phyloP scores from a whole-genome alignment of 768 basidiomycete species.

The Tricholoma sp. region DNA sequence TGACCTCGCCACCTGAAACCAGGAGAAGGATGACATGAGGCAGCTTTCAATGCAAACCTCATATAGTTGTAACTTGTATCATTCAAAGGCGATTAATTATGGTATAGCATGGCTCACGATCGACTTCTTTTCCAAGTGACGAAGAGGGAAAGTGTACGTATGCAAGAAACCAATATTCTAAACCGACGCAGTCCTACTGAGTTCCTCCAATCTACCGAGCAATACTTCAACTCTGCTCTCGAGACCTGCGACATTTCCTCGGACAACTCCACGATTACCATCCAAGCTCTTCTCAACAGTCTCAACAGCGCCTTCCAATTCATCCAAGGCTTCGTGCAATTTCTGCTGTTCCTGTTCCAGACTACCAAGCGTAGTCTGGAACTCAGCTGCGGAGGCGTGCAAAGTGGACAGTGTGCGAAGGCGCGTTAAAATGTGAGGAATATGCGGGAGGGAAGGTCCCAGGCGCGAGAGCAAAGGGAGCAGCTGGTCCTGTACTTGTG shows the following conservation, averaged over 20 bases:
- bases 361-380: constrained; percentile 58
- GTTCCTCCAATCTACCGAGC: constrained; percentile 37
- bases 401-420: constrained; percentile 78
- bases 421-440: constrained; percentile 86
- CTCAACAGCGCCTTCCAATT: constrained; percentile 62
- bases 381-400: constrained; percentile 77
- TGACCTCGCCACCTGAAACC: constrained; percentile 32
- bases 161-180: neutral
- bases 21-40: constrained; percentile 25
- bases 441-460: constrained; percentile 69
- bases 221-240: constrained; percentile 45
- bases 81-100: neutral
- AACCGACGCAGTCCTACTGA: constrained; percentile 17
- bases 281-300: constrained; percentile 73
- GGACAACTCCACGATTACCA: constrained; percentile 66
- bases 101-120: neutral
- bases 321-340: constrained; percentile 55
- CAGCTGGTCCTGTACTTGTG: constrained; percentile 50
- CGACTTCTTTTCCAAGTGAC: neutral
- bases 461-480: constrained; percentile 67
- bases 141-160: neutral
- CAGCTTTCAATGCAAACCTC: no score
- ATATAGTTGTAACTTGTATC: neutral
- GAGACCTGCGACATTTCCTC: constrained; percentile 68
- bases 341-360: constrained; percentile 73